Evolutionary conservation across 2,329 filamentous ascomycete species (phyloP).

Genomic region (Ophiosphaerella korrae): DNA sequence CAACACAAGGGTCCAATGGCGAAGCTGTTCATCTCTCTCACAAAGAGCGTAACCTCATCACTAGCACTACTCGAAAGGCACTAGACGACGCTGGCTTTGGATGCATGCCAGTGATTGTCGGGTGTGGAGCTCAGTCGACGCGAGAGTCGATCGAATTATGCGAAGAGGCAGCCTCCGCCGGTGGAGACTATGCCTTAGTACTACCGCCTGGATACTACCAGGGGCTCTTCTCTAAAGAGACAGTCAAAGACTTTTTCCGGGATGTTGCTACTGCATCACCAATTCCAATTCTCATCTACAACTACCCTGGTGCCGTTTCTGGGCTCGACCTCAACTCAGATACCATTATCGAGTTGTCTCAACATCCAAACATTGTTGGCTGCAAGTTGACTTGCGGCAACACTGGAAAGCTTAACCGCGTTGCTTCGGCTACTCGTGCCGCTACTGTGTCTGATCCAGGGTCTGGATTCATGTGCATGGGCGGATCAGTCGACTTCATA

Average conservation of each 20-base stretch:
- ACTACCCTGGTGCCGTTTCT: constrained; percentile 68
- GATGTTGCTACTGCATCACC: constrained; percentile 67
- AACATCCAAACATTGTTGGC: constrained; percentile 69
- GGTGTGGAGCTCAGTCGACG: constrained; percentile 74
- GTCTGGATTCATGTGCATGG: constrained; percentile 69
- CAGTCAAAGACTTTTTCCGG: constrained; percentile 67
- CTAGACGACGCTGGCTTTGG: constrained; percentile 69
- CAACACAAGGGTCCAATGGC: constrained; percentile 80
- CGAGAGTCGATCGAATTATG: constrained; percentile 75
- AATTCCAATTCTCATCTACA: constrained; percentile 71
- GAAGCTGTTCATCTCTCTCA: constrained; percentile 80
- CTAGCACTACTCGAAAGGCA: constrained; percentile 70
- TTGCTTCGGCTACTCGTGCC: constrained; percentile 59
- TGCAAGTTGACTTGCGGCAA: constrained; percentile 74
- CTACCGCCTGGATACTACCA: constrained; percentile 80
- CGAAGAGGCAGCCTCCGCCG: constrained; percentile 68
- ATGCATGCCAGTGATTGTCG: constrained; percentile 74
- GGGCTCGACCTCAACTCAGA: constrained; percentile 70
- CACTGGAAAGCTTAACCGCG: constrained; percentile 68
- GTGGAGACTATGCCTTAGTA: constrained; percentile 76
- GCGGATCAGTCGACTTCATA: constrained; percentile 75
- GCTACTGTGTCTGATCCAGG: constrained; percentile 44
- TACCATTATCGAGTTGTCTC: constrained; percentile 62
- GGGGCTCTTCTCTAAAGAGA: constrained; percentile 65
- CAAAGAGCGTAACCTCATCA: constrained; percentile 71